A percentile compares a stretch with the other conserved stretches of the same genome.
Evolutionary conservation across 495 filamentous ascomycete genomes (phyloP).

Genomic region (Penicillium paxilli): DNA sequence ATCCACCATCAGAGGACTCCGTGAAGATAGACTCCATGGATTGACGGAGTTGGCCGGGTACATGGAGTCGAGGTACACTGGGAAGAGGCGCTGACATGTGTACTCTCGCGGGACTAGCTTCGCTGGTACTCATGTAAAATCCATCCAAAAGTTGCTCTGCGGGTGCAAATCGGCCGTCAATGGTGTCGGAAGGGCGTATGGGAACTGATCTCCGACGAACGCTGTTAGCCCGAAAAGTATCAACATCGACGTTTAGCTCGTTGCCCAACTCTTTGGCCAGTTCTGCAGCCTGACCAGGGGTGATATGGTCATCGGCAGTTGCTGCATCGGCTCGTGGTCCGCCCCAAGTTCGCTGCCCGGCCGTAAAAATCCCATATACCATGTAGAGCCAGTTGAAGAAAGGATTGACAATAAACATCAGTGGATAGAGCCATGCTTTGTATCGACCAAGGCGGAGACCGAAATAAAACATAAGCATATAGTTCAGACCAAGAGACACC

Average conservation of each 20-base stretch:
- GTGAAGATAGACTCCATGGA: slow-evolving; percentile 72
- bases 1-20: slow-evolving; percentile 51
- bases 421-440: slow-evolving; percentile 90
- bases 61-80: slow-evolving; percentile 46
- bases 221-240: slow-evolving; percentile 77
- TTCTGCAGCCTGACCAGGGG: slow-evolving; percentile 80
- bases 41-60: slow-evolving; percentile 52
- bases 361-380: slow-evolving; percentile 86
- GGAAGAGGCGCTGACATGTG: slow-evolving; percentile 42
- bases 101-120: slow-evolving; percentile 36
- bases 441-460: slow-evolving; percentile 80
- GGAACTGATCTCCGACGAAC: slow-evolving; percentile 54
- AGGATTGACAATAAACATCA: slow-evolving; percentile 95
- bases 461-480: slow-evolving; percentile 96
- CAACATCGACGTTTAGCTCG: slow-evolving; percentile 88
- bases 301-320: slow-evolving; percentile 73
- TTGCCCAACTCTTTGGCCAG: slow-evolving; percentile 77
- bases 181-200: slow-evolving; percentile 67
- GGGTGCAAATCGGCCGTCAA: slow-evolving; percentile 62
- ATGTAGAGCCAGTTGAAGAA: slow-evolving; percentile 99
- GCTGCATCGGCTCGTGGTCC: slow-evolving; percentile 92
- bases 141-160: slow-evolving; percentile 53
- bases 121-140: slow-evolving; percentile 40
- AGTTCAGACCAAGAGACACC: slow-evolving; percentile 93
- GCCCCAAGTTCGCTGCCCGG: slow-evolving; percentile 95